phyloP scores from a whole-genome alignment of 2,329 filamentous ascomycete species.

The Myriosclerotinia scirpicola region DNA sequence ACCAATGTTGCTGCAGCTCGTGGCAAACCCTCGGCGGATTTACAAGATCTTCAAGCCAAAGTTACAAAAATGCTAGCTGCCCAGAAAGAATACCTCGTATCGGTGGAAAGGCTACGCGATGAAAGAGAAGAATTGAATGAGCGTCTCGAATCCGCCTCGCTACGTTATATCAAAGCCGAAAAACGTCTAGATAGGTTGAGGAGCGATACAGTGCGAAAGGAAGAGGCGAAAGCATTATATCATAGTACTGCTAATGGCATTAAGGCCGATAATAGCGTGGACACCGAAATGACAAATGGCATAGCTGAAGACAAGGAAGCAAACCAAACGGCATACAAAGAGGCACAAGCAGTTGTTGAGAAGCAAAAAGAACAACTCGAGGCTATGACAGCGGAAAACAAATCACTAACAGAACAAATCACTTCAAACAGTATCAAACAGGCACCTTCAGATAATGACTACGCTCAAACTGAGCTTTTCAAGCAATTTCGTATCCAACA shows the following conservation, averaged over 20 bases:
- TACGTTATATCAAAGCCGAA: constrained; percentile 92
- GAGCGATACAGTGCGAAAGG: constrained; percentile 84
- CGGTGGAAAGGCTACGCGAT: constrained; percentile 70
- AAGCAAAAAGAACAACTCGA: constrained; percentile 91
- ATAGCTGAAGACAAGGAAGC: constrained; percentile 60
- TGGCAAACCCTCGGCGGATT: constrained; percentile 62
- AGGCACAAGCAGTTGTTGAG: constrained; percentile 70
- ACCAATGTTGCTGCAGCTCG: constrained; percentile 52
- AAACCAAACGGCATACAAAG: constrained; percentile 73
- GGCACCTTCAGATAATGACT: constrained; percentile 86
- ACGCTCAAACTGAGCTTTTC: constrained; percentile 88
- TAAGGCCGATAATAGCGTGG: constrained; percentile 47
- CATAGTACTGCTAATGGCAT: constrained; percentile 42
- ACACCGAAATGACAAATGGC: constrained; percentile 48
- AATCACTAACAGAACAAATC: constrained; percentile 72
- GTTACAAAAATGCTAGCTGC: constrained; percentile 73
- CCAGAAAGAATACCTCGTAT: constrained; percentile 78
- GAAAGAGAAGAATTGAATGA: constrained; percentile 86
- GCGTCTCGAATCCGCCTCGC: constrained; percentile 81
- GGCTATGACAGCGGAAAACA: constrained; percentile 73
- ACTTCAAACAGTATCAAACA: constrained; percentile 68
- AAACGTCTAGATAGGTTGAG: constrained; percentile 89
- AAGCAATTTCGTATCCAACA: constrained; percentile 87
- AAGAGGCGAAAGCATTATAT: constrained; percentile 84
- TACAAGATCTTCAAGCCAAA: constrained; percentile 70